Conservation (phyloP, 2,329 filamentous ascomycete genomes). For the Saccharata proteae region DNA sequence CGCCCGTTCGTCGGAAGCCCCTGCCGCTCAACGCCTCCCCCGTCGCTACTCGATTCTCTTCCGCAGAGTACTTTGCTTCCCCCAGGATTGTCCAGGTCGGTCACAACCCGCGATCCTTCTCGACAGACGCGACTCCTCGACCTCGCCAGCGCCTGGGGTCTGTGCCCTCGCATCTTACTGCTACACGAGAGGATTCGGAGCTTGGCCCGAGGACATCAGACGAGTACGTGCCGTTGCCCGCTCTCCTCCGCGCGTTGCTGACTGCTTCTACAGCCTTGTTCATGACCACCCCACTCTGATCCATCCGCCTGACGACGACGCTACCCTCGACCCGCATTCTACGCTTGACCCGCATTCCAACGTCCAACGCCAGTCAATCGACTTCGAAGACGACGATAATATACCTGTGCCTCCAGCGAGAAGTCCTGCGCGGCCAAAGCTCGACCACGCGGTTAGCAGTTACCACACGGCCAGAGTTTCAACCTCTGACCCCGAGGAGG, state of each 20-base stretch:
- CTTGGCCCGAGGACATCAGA: conserved; percentile 14
- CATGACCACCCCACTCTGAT: conserved; percentile 12
- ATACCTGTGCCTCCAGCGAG: no score
- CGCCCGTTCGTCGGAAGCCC: conserved; percentile 41
- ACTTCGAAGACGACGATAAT: conserved; percentile 11
- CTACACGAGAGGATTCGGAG: conserved; percentile 17
- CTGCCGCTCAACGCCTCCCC: conserved; percentile 39
- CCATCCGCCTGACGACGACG: conserved; percentile 14
- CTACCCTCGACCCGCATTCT: conserved; percentile 15
- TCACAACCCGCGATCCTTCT: conserved; percentile 14
- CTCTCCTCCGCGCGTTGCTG: not conserved
- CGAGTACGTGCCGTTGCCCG: not conserved
- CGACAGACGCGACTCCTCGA: conserved; percentile 20
- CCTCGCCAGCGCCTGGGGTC: no score
- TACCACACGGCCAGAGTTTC: conserved; percentile 17
- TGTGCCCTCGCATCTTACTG: conserved; percentile 15
- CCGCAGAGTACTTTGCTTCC: conserved; percentile 30
- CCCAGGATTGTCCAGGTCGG: conserved; percentile 16
- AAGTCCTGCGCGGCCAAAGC: conserved; percentile 15
- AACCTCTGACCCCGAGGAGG: conserved; percentile 17
- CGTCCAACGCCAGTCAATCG: no score
- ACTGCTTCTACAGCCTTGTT: not conserved
- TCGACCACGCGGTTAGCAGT: conserved; percentile 25
- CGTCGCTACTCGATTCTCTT: conserved; percentile 31
- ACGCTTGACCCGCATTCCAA: no score